These are phyloP conservation scores for Neophaeococcomyces aloes DNA, from an alignment of 2,329 filamentous ascomycete species.

Conservation along the genomic window DNA sequence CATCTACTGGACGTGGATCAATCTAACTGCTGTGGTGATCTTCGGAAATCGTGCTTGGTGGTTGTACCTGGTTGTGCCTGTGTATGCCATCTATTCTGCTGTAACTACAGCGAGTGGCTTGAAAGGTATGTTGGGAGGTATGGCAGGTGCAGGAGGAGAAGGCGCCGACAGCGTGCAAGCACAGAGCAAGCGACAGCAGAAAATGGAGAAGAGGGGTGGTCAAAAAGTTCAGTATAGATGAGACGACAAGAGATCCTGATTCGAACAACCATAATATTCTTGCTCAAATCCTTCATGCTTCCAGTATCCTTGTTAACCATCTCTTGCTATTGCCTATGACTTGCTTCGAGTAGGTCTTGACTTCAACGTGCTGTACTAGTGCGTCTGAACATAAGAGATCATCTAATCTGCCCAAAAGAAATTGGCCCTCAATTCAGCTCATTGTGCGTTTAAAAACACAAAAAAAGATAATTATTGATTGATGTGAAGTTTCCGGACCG, in stretches of 20 bases:
- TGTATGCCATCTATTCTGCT: conserved; percentile 38
- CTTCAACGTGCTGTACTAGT: no score
- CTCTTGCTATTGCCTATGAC: no score
- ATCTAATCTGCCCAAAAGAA: no score
- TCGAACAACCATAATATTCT: not conserved
- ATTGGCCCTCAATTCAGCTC: no score
- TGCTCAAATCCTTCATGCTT: not conserved
- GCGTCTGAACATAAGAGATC: no score
- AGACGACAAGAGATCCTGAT: conserved; percentile 9
- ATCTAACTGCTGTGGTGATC: conserved; percentile 58
- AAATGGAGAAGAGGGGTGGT: conserved; percentile 42
- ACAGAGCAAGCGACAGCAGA: conserved; percentile 43
- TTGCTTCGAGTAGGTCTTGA: no score
- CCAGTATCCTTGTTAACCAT: not conserved
- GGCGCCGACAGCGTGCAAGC: conserved; percentile 21
- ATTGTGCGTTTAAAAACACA: no score
- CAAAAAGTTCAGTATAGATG: conserved; percentile 35
- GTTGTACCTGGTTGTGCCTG: conserved; percentile 44
- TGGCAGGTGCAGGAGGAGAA: conserved; percentile 33
- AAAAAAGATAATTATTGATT: not conserved
- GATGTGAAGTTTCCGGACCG: not conserved
- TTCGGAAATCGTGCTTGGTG: conserved; percentile 74
- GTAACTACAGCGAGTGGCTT: conserved; percentile 39
- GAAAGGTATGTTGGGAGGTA: conserved; percentile 29
- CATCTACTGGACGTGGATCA: conserved; percentile 85